Percentiles rank a stretch among this genome's conserved stretches.
Conservation (phyloP, 225 moss, liverwort and hornwort species). For the Ulota crispa region DNA sequence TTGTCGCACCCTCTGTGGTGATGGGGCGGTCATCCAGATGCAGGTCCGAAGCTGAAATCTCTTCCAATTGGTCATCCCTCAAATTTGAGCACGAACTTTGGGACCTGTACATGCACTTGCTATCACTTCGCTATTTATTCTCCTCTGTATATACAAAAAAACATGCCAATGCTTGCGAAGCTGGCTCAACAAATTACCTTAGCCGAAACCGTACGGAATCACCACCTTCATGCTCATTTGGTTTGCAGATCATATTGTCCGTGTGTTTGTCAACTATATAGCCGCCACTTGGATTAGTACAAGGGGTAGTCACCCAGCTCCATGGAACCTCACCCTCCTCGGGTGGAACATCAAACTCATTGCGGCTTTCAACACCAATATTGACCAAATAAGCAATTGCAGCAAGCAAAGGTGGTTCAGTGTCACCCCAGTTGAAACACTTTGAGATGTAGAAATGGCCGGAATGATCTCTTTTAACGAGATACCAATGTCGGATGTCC, state of each 20-base stretch:
- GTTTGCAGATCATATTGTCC: background rate
- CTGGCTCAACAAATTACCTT: background rate
- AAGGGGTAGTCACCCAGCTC: slow-evolving; percentile 9
- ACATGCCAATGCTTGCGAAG: background rate
- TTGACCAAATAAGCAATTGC: slow-evolving; percentile 21
- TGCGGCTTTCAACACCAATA: background rate
- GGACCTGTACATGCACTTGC: slow-evolving; percentile 18
- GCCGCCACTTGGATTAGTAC: background rate
- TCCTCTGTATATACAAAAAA: background rate
- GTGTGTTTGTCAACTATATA: slow-evolving; percentile 1
- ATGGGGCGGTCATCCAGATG: slow-evolving; percentile 25
- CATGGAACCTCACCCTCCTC: background rate
- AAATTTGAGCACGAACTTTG: background rate
- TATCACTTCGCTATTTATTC: slow-evolving; percentile 12
- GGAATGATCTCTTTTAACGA: slow-evolving; percentile 1
- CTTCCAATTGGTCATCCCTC: background rate
- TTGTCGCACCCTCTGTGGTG: slow-evolving; percentile 3
- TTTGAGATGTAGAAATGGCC: slow-evolving; percentile 9
- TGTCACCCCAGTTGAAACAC: slow-evolving; percentile 18
- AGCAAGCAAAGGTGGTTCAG: background rate
- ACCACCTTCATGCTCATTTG: background rate
- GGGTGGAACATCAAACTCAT: slow-evolving; percentile 23
- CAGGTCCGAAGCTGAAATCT: slow-evolving; percentile 10
- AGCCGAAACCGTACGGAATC: accelerated
- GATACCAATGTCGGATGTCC: slow-evolving; percentile 25